A percentile compares a stretch with the other conserved stretches of the same genome.
Evolutionary conservation across 352 stramenopile genomes (phyloP).

Genomic region (Phytopythium sindhum): DNA sequence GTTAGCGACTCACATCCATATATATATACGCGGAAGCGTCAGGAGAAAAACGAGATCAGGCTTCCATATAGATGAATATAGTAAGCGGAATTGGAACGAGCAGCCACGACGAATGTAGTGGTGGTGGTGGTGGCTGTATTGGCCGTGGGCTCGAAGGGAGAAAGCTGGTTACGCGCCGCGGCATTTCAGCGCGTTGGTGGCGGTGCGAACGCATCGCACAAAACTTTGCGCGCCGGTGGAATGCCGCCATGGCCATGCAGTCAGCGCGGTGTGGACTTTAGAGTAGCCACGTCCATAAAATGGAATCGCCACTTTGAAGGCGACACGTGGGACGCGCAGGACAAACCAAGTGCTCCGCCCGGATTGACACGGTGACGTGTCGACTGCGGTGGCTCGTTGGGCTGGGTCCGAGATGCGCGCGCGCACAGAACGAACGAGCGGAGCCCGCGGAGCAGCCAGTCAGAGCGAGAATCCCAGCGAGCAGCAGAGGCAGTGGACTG

Average conservation of each 20-base stretch:
- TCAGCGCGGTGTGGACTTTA: background rate
- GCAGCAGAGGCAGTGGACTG: too few species aligned
- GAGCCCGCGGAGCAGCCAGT: too few species aligned
- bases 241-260: too few species aligned
- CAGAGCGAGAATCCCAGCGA: too few species aligned
- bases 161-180: too few species aligned
- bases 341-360: too few species aligned
- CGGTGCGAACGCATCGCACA: background rate
- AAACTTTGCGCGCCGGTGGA: too few species aligned
- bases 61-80: conserved; percentile 8
- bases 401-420: too few species aligned
- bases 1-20: background rate
- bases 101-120: too few species aligned
- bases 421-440: too few species aligned
- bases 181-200: background rate
- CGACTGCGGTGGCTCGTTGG: too few species aligned
- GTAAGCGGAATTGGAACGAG: background rate
- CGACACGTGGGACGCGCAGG: background rate
- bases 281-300: background rate
- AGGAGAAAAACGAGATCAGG: background rate
- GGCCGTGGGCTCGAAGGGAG: background rate
- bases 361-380: background rate
- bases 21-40: conserved; percentile 1
- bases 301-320: background rate
- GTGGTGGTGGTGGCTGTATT: too few species aligned